Evolutionary conservation across 176 grass and related monocot genomes (phyloP), one percentile per base, ranked within the genome.

Genomic region (Musa itinerans): DNA sequence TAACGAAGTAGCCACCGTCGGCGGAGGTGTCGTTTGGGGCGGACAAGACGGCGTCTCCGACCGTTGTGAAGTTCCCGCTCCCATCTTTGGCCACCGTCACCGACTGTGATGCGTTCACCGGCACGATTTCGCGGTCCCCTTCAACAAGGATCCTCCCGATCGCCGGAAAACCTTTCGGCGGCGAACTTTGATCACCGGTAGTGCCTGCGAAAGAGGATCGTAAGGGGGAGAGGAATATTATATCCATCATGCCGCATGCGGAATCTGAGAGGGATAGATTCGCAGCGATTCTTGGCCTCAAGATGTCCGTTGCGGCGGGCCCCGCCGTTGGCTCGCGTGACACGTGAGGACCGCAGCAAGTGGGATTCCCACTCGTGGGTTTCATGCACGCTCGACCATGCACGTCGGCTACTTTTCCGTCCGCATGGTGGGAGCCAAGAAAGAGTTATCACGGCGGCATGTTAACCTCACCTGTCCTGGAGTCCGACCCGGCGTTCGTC

Each of bases 101-200:
- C 9, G n/a, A 68, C 25, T 22, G 9, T 12, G 64, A 54, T 19
- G 20, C 8, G 20, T 68, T 68, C 27, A 68, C 65, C 65, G 25
- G 65, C 26, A 68, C 48, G 49, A 64, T 53, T 23, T 54, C 23
- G 10, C 14, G 26, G 9, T 19, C 15, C 29, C n/a, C 70, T 48
- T 70, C 73, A 58, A 83, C 24, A 77, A 58, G 67, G 1, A n/a
- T 78, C 67, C 76, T 50, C 61, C 73, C 82, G 11, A 48, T 74
- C 49, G 82, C 69, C 50, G 73, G 49, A 14, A 69, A 66, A 65
- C 64, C 61, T 29, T 73, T 78, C 55, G 76, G 82, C 10, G 22
- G 50, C 52, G 65, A 56, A 73, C 0, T 52, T 16, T 9, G 11
- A 43, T 26, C 65, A 43, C 12, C 65, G 0, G 17, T 2, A 64